Percentiles rank a stretch among this genome's conserved stretches.
phyloP scores from a whole-genome alignment of 1,284 basidiomycete genomes.

The Wolfiporia cocos region DNA sequence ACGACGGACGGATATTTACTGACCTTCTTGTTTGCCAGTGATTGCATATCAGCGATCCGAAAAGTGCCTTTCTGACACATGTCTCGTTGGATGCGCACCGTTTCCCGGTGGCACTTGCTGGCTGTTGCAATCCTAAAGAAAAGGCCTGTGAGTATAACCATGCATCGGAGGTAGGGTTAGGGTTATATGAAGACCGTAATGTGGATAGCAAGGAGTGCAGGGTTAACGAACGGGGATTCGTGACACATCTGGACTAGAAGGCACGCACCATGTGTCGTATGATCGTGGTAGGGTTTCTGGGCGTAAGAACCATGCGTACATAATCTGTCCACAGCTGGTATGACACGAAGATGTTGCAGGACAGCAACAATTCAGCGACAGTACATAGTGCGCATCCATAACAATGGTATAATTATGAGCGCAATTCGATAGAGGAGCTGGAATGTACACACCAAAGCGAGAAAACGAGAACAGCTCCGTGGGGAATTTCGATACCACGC shows the following conservation, averaged over 20 bases:
- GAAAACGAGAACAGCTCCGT: constrained; percentile 85
- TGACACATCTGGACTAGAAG: neutral
- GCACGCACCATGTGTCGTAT: constrained; percentile 66
- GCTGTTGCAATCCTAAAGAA: constrained; percentile 51
- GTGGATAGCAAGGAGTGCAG: neutral
- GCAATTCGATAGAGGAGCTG: too few species aligned
- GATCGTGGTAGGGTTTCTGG: constrained; percentile 81
- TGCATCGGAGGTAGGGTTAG: neutral
- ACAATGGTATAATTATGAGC: too few species aligned
- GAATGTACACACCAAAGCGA: constrained; percentile 58
- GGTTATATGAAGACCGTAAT: too few species aligned
- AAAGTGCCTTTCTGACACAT: constrained; percentile 55
- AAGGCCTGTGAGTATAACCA: neutral
- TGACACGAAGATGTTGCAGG: neutral
- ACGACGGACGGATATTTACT: constrained; percentile 14
- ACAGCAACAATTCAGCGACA: neutral
- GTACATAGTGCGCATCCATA: too few species aligned
- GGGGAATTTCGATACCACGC: constrained; percentile 69
- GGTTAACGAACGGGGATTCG: neutral
- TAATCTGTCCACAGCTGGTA: constrained; percentile 80
- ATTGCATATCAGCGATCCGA: constrained; percentile 50
- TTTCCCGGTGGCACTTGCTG: constrained; percentile 56
- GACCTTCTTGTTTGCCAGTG: constrained; percentile 44
- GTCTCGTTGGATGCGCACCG: constrained; percentile 56
- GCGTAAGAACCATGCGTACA: constrained; percentile 78